Percentiles rank a stretch among this genome's conserved stretches.
Conservation (phyloP, 192 early-diverging fungal species). For the Coemansia sp. region DNA sequence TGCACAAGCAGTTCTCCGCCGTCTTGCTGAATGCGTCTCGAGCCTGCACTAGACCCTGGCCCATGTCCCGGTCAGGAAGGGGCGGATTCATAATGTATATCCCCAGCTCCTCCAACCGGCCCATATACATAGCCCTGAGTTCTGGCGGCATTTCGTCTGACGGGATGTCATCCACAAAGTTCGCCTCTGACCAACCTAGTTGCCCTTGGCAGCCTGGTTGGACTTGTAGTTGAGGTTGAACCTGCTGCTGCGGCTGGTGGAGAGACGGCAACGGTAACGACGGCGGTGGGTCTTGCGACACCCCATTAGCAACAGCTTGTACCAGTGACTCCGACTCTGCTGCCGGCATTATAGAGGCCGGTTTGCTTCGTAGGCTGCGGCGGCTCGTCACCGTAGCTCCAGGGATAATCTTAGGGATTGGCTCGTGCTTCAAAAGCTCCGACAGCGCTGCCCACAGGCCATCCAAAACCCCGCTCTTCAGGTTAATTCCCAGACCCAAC, state of each 20-base stretch:
- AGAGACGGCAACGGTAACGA: not conserved
- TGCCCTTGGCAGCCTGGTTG: not conserved
- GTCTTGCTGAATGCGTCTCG: conserved; percentile 23
- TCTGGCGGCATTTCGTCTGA: not conserved
- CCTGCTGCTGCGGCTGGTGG: not conserved
- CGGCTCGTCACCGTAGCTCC: not conserved
- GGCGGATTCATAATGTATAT: conserved; percentile 30
- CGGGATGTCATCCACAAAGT: not conserved
- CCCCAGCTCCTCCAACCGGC: conserved; percentile 27
- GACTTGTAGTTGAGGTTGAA: not conserved
- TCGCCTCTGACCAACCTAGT: not conserved
- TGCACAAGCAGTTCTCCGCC: conserved; percentile 52
- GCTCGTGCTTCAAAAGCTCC: conserved; percentile 1
- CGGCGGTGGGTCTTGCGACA: not conserved
- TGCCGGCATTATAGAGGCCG: not conserved
- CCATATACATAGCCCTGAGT: conserved; percentile 7
- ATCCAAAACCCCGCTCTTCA: conserved; percentile 26
- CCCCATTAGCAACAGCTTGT: not conserved
- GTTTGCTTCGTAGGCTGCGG: not conserved
- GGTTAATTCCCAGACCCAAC: conserved; percentile 33
- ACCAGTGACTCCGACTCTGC: not conserved
- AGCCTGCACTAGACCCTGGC: conserved; percentile 27
- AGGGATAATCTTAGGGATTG: conserved; percentile 4
- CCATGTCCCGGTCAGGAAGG: conserved; percentile 4
- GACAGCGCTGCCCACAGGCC: conserved; percentile 39